Percentiles rank a stretch among this genome's conserved stretches.
Evolutionary conservation across 129 eudicot genomes (phyloP).

Genomic region (Lactuca saligna): DNA sequence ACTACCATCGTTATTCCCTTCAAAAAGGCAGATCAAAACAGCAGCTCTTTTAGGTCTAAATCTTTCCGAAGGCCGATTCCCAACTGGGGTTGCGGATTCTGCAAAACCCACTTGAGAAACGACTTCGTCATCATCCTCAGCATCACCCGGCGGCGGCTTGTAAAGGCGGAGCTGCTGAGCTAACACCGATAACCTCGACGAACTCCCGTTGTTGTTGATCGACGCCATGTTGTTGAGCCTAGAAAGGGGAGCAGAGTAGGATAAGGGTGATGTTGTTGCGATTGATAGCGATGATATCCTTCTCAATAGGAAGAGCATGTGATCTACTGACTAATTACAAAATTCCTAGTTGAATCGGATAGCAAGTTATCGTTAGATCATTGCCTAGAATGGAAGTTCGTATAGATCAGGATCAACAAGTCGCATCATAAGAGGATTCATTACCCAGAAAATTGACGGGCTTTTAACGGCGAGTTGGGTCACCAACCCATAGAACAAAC

Average conservation of each 20-base stretch:
- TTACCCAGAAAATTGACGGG: neutral
- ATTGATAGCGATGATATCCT: constrained; percentile 18
- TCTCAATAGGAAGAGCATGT: constrained; percentile 38
- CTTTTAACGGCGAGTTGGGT: neutral
- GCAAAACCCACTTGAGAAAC: constrained; percentile 67
- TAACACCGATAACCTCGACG: constrained; percentile 35
- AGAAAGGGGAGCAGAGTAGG: constrained; percentile 22
- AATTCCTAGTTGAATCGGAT: neutral
- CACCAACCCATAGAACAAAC: too few species aligned
- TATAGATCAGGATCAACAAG: neutral
- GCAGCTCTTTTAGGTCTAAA: constrained; percentile 75
- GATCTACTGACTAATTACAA: constrained; percentile 4
- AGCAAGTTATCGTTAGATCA: neutral
- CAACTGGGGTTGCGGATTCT: constrained; percentile 56
- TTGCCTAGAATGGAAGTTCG: neutral
- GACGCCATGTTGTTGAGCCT: constrained; percentile 25
- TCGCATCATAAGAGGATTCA: neutral
- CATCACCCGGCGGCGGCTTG: constrained; percentile 46
- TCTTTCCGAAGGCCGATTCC: constrained; percentile 32
- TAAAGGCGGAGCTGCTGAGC: constrained; percentile 68
- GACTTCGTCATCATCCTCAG: constrained; percentile 40
- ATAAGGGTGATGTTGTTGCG: constrained; percentile 18
- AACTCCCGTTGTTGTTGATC: constrained; percentile 8
- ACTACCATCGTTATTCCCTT: constrained; percentile 45
- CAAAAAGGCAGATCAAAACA: constrained; percentile 73